phyloP scores from a whole-genome alignment of 2,329 filamentous ascomycete species.

The Pseudodiploospora longispora region DNA sequence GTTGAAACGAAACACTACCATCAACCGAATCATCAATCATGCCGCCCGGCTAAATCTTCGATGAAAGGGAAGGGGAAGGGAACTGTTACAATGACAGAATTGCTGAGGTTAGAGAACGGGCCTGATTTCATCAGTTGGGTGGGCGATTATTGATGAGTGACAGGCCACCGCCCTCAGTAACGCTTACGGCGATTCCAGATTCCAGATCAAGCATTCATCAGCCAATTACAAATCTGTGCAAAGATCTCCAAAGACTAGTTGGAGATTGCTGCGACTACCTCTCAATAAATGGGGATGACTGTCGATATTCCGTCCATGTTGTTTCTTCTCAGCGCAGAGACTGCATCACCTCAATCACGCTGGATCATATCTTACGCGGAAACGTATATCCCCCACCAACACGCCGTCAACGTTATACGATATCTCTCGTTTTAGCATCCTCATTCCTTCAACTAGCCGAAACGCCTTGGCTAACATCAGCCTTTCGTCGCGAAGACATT shows the following conservation, averaged over 20 bases:
- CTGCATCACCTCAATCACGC: background rate
- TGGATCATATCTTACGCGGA: slow-evolving; percentile 5
- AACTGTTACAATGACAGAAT: background rate
- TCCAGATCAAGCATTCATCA: background rate
- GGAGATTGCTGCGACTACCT: slow-evolving; percentile 3
- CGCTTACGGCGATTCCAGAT: background rate
- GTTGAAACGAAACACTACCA: background rate
- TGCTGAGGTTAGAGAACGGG: background rate
- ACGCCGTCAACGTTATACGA: slow-evolving; percentile 12
- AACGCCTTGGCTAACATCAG: slow-evolving; percentile 14
- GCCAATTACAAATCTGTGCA: background rate
- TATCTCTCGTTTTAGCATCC: slow-evolving; percentile 17
- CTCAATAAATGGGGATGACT: background rate
- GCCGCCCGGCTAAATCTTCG: background rate
- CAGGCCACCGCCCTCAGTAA: background rate
- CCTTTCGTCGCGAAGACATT: slow-evolving; percentile 13
- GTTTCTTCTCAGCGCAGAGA: background rate
- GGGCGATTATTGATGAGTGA: background rate
- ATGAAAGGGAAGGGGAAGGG: background rate
- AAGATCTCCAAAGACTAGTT: background rate
- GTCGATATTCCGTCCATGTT: slow-evolving; percentile 2
- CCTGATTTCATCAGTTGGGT: background rate
- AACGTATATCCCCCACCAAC: slow-evolving; percentile 3
- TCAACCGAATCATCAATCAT: background rate
- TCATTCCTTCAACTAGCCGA: slow-evolving; percentile 19